These are phyloP conservation scores for Rhododendron henanense DNA, from an alignment of 148 eudicot species.

Conservation along the genomic window DNA sequence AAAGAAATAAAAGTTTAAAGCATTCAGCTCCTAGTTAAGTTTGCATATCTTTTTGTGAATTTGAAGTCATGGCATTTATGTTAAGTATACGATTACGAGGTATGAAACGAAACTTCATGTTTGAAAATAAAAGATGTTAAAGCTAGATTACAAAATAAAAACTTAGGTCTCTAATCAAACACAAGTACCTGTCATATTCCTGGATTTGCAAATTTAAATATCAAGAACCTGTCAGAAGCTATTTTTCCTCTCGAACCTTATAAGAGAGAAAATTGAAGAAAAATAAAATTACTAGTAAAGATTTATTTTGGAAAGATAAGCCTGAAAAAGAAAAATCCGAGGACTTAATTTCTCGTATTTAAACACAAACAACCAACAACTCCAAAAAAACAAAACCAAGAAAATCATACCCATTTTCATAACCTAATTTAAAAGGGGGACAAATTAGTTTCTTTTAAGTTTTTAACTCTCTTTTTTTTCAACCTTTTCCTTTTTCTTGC, in stretches of 20 bases:
- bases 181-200: background rate
- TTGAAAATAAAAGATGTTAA: background rate
- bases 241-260: background rate
- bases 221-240: background rate
- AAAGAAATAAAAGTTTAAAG: background rate
- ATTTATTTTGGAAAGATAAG: background rate
- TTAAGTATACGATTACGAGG: background rate
- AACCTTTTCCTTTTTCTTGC: background rate
- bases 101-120: background rate
- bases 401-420: background rate
- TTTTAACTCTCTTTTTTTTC: background rate
- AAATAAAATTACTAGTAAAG: background rate
- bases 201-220: background rate
- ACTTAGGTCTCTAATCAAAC: background rate
- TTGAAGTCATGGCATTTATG: background rate
- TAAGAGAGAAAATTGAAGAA: background rate
- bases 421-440: background rate
- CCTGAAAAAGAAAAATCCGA: background rate
- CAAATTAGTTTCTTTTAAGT: background rate
- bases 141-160: no score
- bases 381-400: no score
- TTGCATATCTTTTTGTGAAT: background rate
- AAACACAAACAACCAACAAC: no score
- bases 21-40: no score
- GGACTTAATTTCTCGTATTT: background rate